phyloP scores from a whole-genome alignment of 2,329 filamentous ascomycete species.

The Trichoderma atroviride region DNA sequence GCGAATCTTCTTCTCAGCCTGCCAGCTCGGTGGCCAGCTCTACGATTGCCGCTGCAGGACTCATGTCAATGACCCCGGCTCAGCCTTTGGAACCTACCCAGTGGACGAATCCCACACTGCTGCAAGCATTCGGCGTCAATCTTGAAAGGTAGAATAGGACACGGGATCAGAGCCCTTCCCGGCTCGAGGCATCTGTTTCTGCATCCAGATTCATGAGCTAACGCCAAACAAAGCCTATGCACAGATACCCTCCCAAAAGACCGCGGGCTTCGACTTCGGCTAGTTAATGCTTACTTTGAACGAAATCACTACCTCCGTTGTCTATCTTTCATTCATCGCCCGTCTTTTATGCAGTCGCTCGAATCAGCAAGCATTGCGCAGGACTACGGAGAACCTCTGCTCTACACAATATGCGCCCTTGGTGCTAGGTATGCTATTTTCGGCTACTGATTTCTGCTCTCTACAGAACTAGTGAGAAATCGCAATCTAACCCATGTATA shows the following conservation, averaged over 20 bases:
- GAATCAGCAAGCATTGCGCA: slow-evolving; percentile 30
- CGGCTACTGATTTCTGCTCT: not conserved
- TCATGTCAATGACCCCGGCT: not conserved
- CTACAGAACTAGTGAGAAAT: not conserved
- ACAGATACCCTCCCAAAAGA: slow-evolving; percentile 30
- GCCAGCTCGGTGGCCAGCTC: slow-evolving; percentile 23
- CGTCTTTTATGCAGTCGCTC: slow-evolving; percentile 34
- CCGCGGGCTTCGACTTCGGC: slow-evolving; percentile 19
- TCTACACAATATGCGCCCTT: slow-evolving; percentile 35
- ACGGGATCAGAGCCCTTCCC: not conserved
- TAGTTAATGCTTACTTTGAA: slow-evolving; percentile 31
- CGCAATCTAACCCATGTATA: not conserved
- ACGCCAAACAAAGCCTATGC: slow-evolving; percentile 24
- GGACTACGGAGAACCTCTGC: slow-evolving; percentile 32
- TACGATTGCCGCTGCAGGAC: not conserved
- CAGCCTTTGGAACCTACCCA: not conserved
- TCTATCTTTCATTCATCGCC: slow-evolving; percentile 33
- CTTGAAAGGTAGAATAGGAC: slow-evolving; percentile 16
- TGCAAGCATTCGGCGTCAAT: slow-evolving; percentile 21
- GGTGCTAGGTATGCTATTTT: slow-evolving; percentile 30
- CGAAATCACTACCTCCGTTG: slow-evolving; percentile 33
- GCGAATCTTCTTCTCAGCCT: slow-evolving; percentile 21
- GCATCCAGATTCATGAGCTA: not conserved
- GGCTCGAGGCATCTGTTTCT: not conserved
- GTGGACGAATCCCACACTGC: slow-evolving; percentile 4